A percentile compares a stretch with the other conserved stretches of the same genome.
Conservation (phyloP, 805 yeast genomes). For the Candida verbasci region DNA sequence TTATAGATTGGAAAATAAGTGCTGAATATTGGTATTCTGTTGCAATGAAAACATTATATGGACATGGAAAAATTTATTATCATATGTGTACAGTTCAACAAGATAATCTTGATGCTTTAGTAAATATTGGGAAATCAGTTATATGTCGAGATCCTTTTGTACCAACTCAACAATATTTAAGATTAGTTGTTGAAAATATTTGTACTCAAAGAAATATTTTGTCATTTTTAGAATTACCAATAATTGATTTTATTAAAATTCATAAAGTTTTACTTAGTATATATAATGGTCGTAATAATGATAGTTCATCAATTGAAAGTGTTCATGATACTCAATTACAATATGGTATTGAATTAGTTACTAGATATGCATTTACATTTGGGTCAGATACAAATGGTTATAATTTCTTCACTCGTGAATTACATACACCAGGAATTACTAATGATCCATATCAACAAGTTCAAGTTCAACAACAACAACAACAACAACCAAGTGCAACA, state of each 20-base stretch:
- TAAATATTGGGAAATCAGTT: conserved; percentile 73
- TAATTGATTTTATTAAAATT: conserved; percentile 59
- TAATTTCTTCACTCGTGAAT: conserved; percentile 52
- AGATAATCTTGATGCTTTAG: conserved; percentile 70
- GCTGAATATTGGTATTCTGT: conserved; percentile 81
- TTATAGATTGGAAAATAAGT: conserved; percentile 80
- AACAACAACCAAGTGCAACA: conserved; percentile 16
- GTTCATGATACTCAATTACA: conserved; percentile 45
- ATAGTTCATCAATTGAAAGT: conserved; percentile 14
- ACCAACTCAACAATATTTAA: conserved; percentile 74
- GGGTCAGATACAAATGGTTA: conserved; percentile 63
- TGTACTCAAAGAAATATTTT: conserved; percentile 59
- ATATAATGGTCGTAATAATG: conserved; percentile 19
- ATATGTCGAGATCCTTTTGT: conserved; percentile 80
- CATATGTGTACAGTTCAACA: conserved; percentile 87
- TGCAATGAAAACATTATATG: conserved; percentile 69
- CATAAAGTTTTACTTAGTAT: conserved; percentile 65
- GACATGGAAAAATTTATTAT: conserved; percentile 82
- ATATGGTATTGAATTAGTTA: conserved; percentile 56
- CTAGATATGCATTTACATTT: conserved; percentile 61
- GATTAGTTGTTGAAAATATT: conserved; percentile 75
- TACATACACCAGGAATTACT: conserved; percentile 31
- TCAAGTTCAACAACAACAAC: conserved; percentile 10
- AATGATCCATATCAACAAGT: conserved; percentile 21
- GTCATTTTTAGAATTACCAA: conserved; percentile 55